These are phyloP conservation scores for Elsinoe perseae DNA, from an alignment of 2,329 filamentous ascomycete genomes.

Conservation along the genomic window DNA sequence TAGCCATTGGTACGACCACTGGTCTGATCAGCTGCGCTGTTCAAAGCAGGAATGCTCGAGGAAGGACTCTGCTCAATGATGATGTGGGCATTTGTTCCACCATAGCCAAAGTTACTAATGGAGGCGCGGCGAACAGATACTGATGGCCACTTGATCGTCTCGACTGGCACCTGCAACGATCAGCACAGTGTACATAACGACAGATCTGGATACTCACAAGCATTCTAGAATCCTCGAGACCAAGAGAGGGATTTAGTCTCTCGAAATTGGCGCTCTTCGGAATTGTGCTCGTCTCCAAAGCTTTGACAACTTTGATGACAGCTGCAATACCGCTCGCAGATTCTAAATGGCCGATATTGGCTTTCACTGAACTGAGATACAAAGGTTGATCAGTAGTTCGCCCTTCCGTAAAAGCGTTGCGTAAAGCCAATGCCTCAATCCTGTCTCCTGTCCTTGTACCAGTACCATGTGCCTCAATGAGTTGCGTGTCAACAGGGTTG, in stretches of 20 bases:
- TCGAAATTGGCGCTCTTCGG: constrained; percentile 23
- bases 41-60: no score
- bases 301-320: constrained; percentile 32
- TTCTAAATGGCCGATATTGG: constrained; percentile 42
- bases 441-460: constrained; percentile 24
- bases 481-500: constrained; percentile 19
- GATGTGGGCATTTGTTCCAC: constrained; percentile 50
- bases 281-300: constrained; percentile 23
- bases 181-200: no score
- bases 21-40: no score
- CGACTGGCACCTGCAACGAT: no score
- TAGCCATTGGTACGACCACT: no score
- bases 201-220: no score
- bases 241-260: constrained; percentile 26
- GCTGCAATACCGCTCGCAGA: constrained; percentile 44
- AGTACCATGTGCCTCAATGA: constrained; percentile 24
- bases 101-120: constrained; percentile 44
- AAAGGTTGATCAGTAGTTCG: no score
- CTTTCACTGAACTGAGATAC: constrained; percentile 27
- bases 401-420: no score
- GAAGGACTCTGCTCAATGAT: no score
- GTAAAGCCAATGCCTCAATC: no score
- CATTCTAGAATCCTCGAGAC: constrained; percentile 21
- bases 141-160: background rate
- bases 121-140: background rate